Evolutionary conservation across 352 stramenopile species (phyloP), one percentile per base, ranked within the genome.

Genomic region (Thraustochytrium striatum): DNA sequence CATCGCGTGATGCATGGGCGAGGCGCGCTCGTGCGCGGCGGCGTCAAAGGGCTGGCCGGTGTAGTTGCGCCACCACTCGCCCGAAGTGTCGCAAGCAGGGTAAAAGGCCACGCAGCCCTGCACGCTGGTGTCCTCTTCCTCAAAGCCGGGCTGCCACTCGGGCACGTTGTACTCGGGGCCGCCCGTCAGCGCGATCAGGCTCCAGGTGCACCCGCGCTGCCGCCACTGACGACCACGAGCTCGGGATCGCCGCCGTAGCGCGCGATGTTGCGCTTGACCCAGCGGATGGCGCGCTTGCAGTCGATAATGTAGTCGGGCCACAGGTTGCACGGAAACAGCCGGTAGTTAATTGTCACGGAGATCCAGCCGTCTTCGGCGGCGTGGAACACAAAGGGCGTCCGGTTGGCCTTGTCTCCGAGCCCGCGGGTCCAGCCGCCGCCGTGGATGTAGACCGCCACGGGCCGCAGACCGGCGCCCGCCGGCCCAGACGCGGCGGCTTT

Each of bases 361-460:
- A 78, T n/a, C 47, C 33, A 53, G 19, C 32, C 55, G 19, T 44
- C n/a, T 8, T 72, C 13, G 21, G 68, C 68, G 28, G 39, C 39
- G 16, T 53, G 68, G 38, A 47, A 78, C 21, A 53, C 25, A 7
- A 47, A 16, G 2, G 33, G 47, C 28, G 43, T 16, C 72, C 44
- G 36, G 35, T 53, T n/a, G 7, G 28, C 68, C 55, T 78, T 78
- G 68, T 33, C 30, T 25, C 68, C 47, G 21, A 68, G 47, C 21
- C 55, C 55, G n/a, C 25, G 19, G 11, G 32, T n/a, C 68, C 68
- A 78, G 0, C 25, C 68, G 30, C 68, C 68, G 30, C 68, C 68
- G 30, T 78, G 68, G 30, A 78, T 69, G 55, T 78, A 78, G 0
- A 78, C 30, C 13, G 70, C 38, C n/a, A 78, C 68, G 52, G 68